Conservation (phyloP, 805 yeast species). For the Suhomyces faveliae region DNA sequence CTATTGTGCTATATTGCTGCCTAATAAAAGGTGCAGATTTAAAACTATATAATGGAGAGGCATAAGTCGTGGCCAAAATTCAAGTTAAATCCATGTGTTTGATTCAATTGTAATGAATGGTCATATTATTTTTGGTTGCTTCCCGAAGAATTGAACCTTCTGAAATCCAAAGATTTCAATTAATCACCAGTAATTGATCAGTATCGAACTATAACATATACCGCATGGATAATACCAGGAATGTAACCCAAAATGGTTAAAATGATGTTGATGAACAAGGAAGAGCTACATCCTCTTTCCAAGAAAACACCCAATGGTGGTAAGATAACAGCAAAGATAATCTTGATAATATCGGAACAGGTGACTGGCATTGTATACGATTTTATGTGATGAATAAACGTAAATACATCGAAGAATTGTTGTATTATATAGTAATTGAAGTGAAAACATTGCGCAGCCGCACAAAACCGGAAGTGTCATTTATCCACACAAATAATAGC, state of each 20-base stretch:
- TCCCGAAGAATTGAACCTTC: not conserved
- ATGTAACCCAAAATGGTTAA: conserved; percentile 71
- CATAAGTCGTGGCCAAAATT: not conserved
- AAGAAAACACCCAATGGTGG: conserved; percentile 66
- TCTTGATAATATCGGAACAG: conserved; percentile 52
- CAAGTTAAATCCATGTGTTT: not conserved
- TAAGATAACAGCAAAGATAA: conserved; percentile 49
- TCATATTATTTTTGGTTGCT: not conserved
- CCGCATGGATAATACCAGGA: conserved; percentile 71
- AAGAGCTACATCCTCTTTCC: conserved; percentile 53
- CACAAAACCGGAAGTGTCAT: not conserved
- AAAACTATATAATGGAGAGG: not conserved
- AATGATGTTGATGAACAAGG: conserved; percentile 52
- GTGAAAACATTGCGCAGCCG: not conserved
- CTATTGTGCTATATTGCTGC: not conserved
- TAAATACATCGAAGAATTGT: not conserved
- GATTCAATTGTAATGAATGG: not conserved
- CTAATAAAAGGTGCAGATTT: not conserved
- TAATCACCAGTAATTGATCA: too few relatives aligned
- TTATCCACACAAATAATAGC: not conserved
- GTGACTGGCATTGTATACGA: conserved; percentile 44
- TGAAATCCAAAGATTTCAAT: not conserved
- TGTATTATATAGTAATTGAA: not conserved
- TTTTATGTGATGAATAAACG: not conserved
- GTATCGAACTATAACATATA: conserved; percentile 49